Percentiles rank a stretch among this genome's conserved stretches.
phyloP scores from a whole-genome alignment of 129 eudicot species.

The Heracleum sosnowskyi region DNA sequence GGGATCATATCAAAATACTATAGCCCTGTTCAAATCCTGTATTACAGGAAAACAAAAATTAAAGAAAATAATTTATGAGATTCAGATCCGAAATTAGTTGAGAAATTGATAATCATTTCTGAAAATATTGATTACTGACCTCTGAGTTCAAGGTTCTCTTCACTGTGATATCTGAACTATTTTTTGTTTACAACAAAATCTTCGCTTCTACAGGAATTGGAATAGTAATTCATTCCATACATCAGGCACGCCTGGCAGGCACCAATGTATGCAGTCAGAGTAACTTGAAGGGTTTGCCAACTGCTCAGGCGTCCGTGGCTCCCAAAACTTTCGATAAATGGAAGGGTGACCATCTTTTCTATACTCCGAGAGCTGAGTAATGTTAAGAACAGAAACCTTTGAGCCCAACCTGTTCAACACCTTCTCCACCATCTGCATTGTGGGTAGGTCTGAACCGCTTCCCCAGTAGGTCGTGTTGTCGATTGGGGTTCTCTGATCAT shows the following conservation, averaged over 20 bases:
- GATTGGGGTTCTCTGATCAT: conserved; percentile 55
- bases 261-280: conserved; percentile 98
- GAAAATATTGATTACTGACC: neutral
- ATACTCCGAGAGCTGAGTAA: conserved; percentile 94
- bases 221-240: conserved; percentile 83
- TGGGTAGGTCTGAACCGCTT: conserved; percentile 71
- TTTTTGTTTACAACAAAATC: neutral
- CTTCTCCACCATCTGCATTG: conserved; percentile 76
- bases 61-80: neutral
- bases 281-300: conserved; percentile 61
- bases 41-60: neutral
- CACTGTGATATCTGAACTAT: neutral
- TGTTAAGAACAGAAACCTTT: conserved; percentile 67
- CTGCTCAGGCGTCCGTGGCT: conserved; percentile 47
- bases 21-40: neutral
- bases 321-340: conserved; percentile 92
- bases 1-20: neutral
- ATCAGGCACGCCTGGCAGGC: conserved; percentile 96
- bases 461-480: conserved; percentile 66
- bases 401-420: conserved; percentile 49
- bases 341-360: conserved; percentile 93
- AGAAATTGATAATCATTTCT: neutral
- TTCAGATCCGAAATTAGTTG: neutral
- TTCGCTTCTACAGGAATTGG: conserved; percentile 36
- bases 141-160: neutral